These are phyloP conservation scores for Pedinophyceae sp. DNA, from an alignment of 139 green algal genomes.

Conservation along the genomic window DNA sequence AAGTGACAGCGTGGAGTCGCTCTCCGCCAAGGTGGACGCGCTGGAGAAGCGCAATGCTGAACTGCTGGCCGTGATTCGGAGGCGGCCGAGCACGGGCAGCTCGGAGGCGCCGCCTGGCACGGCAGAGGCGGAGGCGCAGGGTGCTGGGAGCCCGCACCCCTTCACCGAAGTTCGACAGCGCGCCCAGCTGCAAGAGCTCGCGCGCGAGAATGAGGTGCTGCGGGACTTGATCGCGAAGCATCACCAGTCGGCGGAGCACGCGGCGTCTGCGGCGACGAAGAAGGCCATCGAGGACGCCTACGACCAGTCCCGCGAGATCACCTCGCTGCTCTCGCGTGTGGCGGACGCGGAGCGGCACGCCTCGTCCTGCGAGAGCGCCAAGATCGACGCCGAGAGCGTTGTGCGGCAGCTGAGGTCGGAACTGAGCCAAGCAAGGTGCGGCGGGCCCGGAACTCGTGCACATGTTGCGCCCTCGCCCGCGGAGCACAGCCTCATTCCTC, in stretches of 20 bases:
- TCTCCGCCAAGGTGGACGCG: too few relatives aligned
- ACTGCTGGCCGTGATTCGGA: too few relatives aligned
- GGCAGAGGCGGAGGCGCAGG: background rate
- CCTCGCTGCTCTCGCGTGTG: too few relatives aligned
- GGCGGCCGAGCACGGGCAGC: too few relatives aligned
- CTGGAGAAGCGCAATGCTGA: too few relatives aligned
- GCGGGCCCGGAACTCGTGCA: background rate
- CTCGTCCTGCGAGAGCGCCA: background rate
- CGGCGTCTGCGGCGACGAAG: background rate
- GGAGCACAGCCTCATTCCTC: background rate
- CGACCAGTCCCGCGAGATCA: background rate
- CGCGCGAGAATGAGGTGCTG: background rate
- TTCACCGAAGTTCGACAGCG: background rate
- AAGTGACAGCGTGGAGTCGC: too few relatives aligned
- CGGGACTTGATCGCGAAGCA: background rate
- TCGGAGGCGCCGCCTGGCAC: too few relatives aligned
- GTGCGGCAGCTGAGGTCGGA: background rate
- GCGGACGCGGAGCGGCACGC: background rate
- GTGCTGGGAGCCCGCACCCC: background rate
- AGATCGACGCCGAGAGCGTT: background rate
- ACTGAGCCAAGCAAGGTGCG: too few relatives aligned
- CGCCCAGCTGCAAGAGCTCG: background rate
- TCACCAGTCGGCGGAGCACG: background rate
- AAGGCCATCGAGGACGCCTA: background rate
- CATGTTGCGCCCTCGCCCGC: background rate